These are phyloP conservation scores for Solioccasus polychromus DNA, from an alignment of 768 basidiomycete species.

Conservation along the genomic window DNA sequence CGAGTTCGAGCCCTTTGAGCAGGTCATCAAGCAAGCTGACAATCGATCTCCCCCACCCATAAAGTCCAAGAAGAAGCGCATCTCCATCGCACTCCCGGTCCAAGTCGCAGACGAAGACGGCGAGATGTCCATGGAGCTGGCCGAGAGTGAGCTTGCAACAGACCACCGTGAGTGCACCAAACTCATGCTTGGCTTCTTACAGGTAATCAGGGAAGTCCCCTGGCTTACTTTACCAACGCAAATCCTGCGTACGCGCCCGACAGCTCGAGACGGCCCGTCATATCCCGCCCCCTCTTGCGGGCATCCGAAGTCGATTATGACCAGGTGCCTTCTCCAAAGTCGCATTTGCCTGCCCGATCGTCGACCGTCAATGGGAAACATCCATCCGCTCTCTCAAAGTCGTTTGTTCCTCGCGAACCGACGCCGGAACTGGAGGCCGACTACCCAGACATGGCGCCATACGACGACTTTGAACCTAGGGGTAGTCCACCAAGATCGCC, in stretches of 20 bases:
- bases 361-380: conserved; percentile 34
- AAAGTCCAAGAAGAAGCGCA: conserved; percentile 49
- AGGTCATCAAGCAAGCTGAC: conserved; percentile 68
- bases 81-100: conserved; percentile 33
- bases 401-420: conserved; percentile 19
- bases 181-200: conserved; percentile 5
- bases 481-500: conserved; percentile 37
- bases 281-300: conserved; percentile 48
- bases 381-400: conserved; percentile 33
- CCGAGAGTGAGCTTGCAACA: conserved; percentile 52
- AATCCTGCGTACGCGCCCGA: conserved; percentile 39
- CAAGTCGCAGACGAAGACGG: conserved; percentile 52
- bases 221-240: conserved; percentile 36
- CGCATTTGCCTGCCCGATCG: conserved; percentile 29
- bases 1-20: conserved; percentile 80
- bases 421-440: conserved; percentile 26
- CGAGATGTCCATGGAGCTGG: conserved; percentile 77
- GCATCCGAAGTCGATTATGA: conserved; percentile 60
- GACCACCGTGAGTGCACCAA: not conserved
- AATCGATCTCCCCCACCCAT: conserved; percentile 58
- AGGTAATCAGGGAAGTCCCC: conserved; percentile 32
- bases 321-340: conserved; percentile 57
- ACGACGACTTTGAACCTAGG: conserved; percentile 29
- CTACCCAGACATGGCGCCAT: conserved; percentile 12
- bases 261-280: conserved; percentile 32